Conservation (phyloP, 257 asterid species). For the Nicotiana knightiana region DNA sequence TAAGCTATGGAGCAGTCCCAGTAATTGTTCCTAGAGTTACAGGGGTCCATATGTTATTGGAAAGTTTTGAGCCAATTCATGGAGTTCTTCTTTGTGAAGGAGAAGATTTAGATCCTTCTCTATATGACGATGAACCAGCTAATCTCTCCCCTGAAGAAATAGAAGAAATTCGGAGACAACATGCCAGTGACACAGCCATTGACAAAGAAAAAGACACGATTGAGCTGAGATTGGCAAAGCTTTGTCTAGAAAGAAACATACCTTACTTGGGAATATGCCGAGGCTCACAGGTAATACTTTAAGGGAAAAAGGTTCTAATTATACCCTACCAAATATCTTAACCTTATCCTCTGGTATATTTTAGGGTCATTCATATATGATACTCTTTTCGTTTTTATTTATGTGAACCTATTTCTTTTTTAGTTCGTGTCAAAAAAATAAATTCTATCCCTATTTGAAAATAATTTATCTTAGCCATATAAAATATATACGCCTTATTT, state of each 20-base stretch:
- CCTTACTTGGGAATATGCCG: constrained; percentile 86
- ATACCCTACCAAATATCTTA: too few species aligned
- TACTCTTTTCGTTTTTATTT: too few species aligned
- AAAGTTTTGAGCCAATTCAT: constrained; percentile 34
- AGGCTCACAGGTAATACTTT: constrained; percentile 45
- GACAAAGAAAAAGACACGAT: constrained; percentile 73
- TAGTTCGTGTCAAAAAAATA: too few species aligned
- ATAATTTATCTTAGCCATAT: too few species aligned
- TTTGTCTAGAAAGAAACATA: constrained; percentile 74
- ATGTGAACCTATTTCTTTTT: too few species aligned
- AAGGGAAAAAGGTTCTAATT: too few species aligned
- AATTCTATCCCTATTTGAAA: too few species aligned
- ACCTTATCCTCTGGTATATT: too few species aligned
- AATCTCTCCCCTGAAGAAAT: constrained; percentile 44
- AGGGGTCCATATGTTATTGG: constrained; percentile 28
- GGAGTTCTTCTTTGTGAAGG: constrained; percentile 39
- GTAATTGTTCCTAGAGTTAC: constrained; percentile 30
- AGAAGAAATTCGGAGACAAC: constrained; percentile 54
- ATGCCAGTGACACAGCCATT: constrained; percentile 65
- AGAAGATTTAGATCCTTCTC: constrained; percentile 33
- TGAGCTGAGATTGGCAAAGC: constrained; percentile 64
- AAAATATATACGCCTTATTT: too few species aligned
- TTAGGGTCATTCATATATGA: too few species aligned
- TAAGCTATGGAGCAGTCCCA: constrained; percentile 35
- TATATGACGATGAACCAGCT: constrained; percentile 13